Conservation (phyloP, 192 early-diverging fungal genomes). For the Ambispora gerdemannii region DNA sequence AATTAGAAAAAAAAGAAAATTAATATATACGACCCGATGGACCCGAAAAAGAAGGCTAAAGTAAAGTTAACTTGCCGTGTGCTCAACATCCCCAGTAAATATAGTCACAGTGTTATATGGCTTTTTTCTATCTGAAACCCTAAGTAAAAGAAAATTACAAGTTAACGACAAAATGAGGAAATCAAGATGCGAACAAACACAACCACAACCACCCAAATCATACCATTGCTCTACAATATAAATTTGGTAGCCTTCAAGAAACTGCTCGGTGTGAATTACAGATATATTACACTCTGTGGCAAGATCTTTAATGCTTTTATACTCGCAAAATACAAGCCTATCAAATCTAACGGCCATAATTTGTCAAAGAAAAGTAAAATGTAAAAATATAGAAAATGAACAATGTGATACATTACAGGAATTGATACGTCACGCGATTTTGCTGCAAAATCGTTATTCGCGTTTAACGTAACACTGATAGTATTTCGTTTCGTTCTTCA, state of each 20-base stretch:
- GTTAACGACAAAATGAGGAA: background rate
- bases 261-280: conserved; percentile 28
- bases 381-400: too few species aligned
- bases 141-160: too few species aligned
- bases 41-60: background rate
- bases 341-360: conserved; percentile 15
- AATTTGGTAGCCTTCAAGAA: conserved; percentile 42
- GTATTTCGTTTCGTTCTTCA: too few species aligned
- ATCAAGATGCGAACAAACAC: background rate
- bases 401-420: too few species aligned
- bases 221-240: conserved; percentile 54
- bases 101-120: conserved; percentile 44
- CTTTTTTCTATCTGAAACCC: conserved; percentile 41
- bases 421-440: too few species aligned
- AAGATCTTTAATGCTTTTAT: conserved; percentile 28
- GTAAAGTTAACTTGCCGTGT: conserved; percentile 31
- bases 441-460: too few species aligned
- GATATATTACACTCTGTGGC: conserved; percentile 31
- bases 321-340: conserved; percentile 38
- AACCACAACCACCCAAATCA: too few species aligned
- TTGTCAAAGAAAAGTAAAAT: too few species aligned
- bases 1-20: too few species aligned
- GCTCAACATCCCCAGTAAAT: conserved; percentile 41
- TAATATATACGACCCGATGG: too few species aligned
- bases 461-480: too few species aligned